These are phyloP conservation scores for Phytophthora pseudosyringae DNA, from an alignment of 352 stramenopile species.

Conservation along the genomic window DNA sequence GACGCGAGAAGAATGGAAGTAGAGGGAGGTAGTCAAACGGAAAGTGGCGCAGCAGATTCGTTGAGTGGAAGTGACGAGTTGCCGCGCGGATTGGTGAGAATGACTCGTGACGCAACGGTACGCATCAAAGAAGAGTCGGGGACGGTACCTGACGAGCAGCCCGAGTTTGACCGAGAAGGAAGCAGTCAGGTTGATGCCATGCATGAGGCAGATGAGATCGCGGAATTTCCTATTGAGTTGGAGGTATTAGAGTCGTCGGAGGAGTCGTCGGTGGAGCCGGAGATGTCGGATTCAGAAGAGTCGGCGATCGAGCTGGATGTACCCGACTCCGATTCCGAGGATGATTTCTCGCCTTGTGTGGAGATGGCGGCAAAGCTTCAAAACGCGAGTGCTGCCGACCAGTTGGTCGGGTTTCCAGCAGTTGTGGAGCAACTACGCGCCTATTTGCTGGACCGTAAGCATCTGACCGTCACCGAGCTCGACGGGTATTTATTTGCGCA, in stretches of 20 bases:
- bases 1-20: neutral
- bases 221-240: conserved; percentile 30
- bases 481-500: conserved; percentile 43
- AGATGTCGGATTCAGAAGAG: conserved; percentile 19
- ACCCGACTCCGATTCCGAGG: conserved; percentile 31
- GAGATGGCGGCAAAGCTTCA: conserved; percentile 26
- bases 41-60: neutral
- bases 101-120: neutral
- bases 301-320: conserved; percentile 31
- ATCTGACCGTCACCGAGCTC: conserved; percentile 23
- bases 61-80: conserved; percentile 9
- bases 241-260: conserved; percentile 29
- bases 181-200: neutral
- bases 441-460: conserved; percentile 32
- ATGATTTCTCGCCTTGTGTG: conserved; percentile 28
- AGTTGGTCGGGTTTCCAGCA: conserved; percentile 32
- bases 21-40: conserved; percentile 1
- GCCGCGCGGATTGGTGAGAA: conserved; percentile 16
- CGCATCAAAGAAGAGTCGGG: conserved; percentile 27
- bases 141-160: neutral
- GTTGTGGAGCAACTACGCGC: conserved; percentile 31
- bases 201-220: neutral
- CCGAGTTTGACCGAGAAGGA: neutral
- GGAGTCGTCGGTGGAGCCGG: conserved; percentile 11
- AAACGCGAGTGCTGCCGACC: conserved; percentile 1